Conservation (phyloP, 2,329 filamentous ascomycete genomes). For the Venturiaceae sp. region DNA sequence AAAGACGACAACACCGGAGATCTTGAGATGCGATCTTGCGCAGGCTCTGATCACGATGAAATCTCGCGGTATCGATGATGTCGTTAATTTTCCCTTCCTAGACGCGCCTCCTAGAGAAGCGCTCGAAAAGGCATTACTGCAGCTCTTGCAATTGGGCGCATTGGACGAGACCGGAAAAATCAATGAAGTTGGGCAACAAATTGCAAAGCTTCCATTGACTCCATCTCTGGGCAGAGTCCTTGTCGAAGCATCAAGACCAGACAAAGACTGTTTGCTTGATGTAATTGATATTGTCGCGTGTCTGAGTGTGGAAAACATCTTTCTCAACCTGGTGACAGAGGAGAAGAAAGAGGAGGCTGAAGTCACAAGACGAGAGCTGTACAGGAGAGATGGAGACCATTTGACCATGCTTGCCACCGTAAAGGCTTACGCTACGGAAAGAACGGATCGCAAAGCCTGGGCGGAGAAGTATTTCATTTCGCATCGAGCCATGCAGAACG, state of each 20-base stretch:
- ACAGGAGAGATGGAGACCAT: slow-evolving; percentile 53
- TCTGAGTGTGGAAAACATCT: slow-evolving; percentile 56
- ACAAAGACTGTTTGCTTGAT: slow-evolving; percentile 66
- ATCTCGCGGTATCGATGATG: slow-evolving; percentile 73
- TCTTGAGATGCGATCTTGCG: slow-evolving; percentile 79
- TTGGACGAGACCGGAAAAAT: slow-evolving; percentile 63
- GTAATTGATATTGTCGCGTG: slow-evolving; percentile 73
- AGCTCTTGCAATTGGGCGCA: slow-evolving; percentile 70
- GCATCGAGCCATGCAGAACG: slow-evolving; percentile 55
- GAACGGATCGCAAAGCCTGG: slow-evolving; percentile 50
- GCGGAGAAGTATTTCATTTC: slow-evolving; percentile 48
- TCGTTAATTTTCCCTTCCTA: slow-evolving; percentile 75
- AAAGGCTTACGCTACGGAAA: slow-evolving; percentile 48
- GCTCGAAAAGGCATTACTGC: slow-evolving; percentile 71
- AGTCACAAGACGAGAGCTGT: slow-evolving; percentile 44
- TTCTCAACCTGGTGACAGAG: slow-evolving; percentile 48
- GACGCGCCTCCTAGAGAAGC: slow-evolving; percentile 69
- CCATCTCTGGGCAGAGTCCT: slow-evolving; percentile 75
- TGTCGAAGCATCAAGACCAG: slow-evolving; percentile 62
- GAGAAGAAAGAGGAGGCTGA: slow-evolving; percentile 51
- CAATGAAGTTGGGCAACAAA: slow-evolving; percentile 61
- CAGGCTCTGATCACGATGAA: slow-evolving; percentile 89
- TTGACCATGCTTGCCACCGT: slow-evolving; percentile 52
- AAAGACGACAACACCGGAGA: slow-evolving; percentile 74
- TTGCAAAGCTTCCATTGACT: slow-evolving; percentile 75